Evolutionary conservation across 768 basidiomycete genomes (phyloP).

Genomic region (Tylopilus intermedius): DNA sequence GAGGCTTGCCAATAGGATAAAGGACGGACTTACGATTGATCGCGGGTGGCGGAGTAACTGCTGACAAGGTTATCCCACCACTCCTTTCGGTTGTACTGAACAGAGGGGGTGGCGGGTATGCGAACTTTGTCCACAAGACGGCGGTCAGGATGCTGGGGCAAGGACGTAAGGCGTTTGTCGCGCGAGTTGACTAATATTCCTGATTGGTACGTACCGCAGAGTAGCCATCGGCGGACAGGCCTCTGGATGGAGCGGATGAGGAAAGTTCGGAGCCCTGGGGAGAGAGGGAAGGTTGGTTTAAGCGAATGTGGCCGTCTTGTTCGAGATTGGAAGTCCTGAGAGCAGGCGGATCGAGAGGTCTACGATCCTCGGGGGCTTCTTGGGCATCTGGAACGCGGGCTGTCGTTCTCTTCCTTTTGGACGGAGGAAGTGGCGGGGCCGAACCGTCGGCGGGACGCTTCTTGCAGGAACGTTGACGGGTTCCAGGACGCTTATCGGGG

Average conservation of each 20-base stretch:
- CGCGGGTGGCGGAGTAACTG: constrained; percentile 37
- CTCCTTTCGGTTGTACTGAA: constrained; percentile 33
- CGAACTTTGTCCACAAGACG: constrained; percentile 26
- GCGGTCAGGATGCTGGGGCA: constrained; percentile 26
- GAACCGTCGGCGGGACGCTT: constrained; percentile 61
- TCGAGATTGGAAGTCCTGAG: constrained; percentile 26
- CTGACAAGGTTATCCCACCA: constrained; percentile 50
- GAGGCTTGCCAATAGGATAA: not conserved
- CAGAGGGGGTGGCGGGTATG: constrained; percentile 24
- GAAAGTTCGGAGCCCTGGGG: constrained; percentile 30
- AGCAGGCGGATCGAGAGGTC: constrained; percentile 22
- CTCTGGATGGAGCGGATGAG: constrained; percentile 26
- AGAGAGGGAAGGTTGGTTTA: constrained; percentile 31
- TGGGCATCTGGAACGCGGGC: constrained; percentile 31
- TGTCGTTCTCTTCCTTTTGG: constrained; percentile 49
- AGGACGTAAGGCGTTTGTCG: constrained; percentile 4
- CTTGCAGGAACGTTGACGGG: constrained; percentile 80
- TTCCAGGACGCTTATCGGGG: constrained; percentile 82
- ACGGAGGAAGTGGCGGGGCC: constrained; percentile 43
- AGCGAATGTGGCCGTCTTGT: constrained; percentile 20
- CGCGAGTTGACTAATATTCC: not conserved
- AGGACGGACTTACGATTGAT: constrained; percentile 36
- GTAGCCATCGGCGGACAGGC: constrained; percentile 24
- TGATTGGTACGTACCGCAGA: constrained; percentile 20
- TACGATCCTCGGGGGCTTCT: constrained; percentile 27